phyloP scores from a whole-genome alignment of 768 basidiomycete genomes.

The Kwoniella heveanensis region DNA sequence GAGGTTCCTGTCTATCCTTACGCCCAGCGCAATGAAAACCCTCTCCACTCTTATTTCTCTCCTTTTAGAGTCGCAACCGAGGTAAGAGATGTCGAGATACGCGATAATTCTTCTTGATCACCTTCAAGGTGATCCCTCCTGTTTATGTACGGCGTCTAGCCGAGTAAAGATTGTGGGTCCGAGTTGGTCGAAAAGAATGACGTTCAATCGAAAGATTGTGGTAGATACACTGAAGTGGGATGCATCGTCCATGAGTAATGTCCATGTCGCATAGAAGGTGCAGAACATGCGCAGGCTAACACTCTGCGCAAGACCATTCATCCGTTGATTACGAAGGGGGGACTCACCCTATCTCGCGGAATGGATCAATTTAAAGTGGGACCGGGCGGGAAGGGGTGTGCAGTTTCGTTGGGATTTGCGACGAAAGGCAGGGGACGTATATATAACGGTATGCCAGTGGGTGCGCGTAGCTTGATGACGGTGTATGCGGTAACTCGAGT shows the following conservation, averaged over 20 bases:
- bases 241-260: too few species aligned
- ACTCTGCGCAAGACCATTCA: too few species aligned
- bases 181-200: constrained; percentile 10
- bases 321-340: neutral
- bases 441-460: neutral
- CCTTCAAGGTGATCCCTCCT: constrained; percentile 15
- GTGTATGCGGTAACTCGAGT: too few species aligned
- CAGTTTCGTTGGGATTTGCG: neutral
- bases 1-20: neutral
- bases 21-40: neutral
- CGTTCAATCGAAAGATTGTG: neutral
- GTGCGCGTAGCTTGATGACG: neutral
- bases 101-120: neutral
- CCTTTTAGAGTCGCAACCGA: too few species aligned
- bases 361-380: neutral
- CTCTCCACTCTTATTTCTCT: neutral
- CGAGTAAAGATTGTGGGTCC: neutral
- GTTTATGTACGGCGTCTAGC: neutral
- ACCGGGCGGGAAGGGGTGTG: constrained; percentile 2
- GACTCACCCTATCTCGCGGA: constrained; percentile 1
- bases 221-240: too few species aligned
- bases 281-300: too few species aligned
- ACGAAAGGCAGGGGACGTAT: neutral
- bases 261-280: too few species aligned
- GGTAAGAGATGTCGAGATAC: too few species aligned